These are phyloP conservation scores for Straminergon stramineum DNA, from an alignment of 225 moss, liverwort and hornwort species.

Conservation along the genomic window DNA sequence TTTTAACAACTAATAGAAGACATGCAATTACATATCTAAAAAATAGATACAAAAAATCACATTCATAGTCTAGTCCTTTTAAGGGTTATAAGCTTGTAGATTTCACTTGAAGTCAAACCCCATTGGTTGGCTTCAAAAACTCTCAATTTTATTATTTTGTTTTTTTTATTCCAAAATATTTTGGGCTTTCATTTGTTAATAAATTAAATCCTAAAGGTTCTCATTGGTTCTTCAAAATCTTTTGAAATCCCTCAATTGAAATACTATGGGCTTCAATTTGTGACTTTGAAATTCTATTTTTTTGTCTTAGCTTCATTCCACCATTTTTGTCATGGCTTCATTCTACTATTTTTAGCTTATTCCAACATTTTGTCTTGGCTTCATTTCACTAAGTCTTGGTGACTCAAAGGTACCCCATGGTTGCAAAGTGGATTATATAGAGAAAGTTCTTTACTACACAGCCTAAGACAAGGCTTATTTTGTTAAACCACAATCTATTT, in stretches of 20 bases:
- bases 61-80: neutral
- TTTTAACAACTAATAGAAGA: neutral
- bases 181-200: fast-evolving
- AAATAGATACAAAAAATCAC: neutral
- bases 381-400: neutral
- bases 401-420: neutral
- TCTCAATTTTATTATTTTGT: neutral
- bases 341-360: neutral
- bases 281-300: neutral
- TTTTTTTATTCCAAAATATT: neutral
- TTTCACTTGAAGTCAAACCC: neutral
- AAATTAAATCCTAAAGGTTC: neutral
- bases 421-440: neutral
- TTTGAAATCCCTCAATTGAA: neutral
- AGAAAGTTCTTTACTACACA: too few species aligned
- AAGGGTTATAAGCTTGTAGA: neutral
- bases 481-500: too few species aligned
- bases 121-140: neutral
- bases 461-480: too few species aligned
- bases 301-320: too few species aligned
- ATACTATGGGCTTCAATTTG: neutral
- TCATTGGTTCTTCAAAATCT: neutral
- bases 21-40: neutral
- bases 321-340: neutral
- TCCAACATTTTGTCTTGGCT: neutral